phyloP scores from a whole-genome alignment of 306 rosid species.

The Ziziphus jujuba region DNA sequence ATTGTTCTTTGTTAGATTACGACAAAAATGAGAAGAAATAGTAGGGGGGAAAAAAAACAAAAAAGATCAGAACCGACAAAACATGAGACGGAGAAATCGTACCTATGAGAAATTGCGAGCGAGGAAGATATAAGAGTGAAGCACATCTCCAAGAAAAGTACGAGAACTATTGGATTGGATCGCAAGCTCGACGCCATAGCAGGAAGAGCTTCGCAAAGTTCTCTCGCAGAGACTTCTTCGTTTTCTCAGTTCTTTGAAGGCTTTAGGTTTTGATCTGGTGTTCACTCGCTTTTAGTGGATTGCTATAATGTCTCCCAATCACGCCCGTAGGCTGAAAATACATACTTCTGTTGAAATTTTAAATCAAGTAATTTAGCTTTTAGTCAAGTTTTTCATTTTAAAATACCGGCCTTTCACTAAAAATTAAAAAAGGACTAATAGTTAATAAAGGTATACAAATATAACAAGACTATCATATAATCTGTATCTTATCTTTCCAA shows the following conservation, averaged over 20 bases:
- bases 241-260: slow-evolving; percentile 22
- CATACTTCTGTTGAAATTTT: too few relatives aligned
- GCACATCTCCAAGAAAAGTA: slow-evolving; percentile 46
- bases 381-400: too few relatives aligned
- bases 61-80: background rate
- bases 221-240: slow-evolving; percentile 16
- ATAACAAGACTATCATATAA: too few relatives aligned
- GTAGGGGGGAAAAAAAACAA: too few relatives aligned
- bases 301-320: background rate
- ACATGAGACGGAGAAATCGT: slow-evolving; percentile 18
- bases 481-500: too few relatives aligned
- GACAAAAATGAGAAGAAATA: background rate
- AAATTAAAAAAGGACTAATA: too few relatives aligned
- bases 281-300: background rate
- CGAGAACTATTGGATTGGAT: slow-evolving; percentile 42
- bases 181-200: slow-evolving; percentile 33
- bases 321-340: background rate
- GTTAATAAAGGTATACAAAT: too few relatives aligned
- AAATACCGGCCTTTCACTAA: too few relatives aligned
- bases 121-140: slow-evolving; percentile 50
- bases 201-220: slow-evolving; percentile 4
- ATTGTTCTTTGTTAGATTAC: background rate
- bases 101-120: slow-evolving; percentile 66
- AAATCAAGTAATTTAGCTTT: too few relatives aligned
- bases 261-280: slow-evolving; percentile 6